Base-by-base conservation (phyloP, 805 yeast species). In the Ogataea pilisensis region DNA sequence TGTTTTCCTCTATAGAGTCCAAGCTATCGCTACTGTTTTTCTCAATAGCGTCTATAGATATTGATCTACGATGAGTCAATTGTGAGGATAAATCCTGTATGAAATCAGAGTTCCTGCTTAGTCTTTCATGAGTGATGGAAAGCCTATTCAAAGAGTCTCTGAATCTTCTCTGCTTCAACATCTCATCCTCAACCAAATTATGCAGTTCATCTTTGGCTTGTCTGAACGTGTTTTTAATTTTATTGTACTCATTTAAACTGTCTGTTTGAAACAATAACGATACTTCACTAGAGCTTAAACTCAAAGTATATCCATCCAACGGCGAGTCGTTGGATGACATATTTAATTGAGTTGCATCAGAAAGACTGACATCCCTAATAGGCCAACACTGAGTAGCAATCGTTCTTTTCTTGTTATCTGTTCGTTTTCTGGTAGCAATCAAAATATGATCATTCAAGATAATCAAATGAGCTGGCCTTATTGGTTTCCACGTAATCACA, bases 321-420 rank as follows among this genome's bases (percentile, higher is more conserved):
- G 14, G 5, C 5, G 29, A 27, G n/a, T 40, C 42, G 2, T 29
- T 13, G 4, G 38, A 20, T 40, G 47, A 18, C 48, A 22, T 36
- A 22, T 33, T 17, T 31, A 45, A 17, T 29, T 38, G 37, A 21
- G 20, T 18, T 11, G 71, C 65, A 35, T 74, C 75, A 9, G 61
- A 47, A 20, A 81, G 58, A 16, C 66, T 66, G 8, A 83, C 76
- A 30, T 82, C 86, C 33, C 76, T 67, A 25, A 89, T 63, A 3
- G 90, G 84, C 83, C 90, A 82, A 61, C 91, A 85, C 50, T 84
- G 83, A 26, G 79, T 80, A 1, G 95, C 91, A 29, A 79, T 76
- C 20, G 68, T 46, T 40, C 54, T 56, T 53, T 57, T 60, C 38
- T 53, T 51, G 46, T 54, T 56, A 33, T 57, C 56, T 38, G 69